A percentile compares a stretch with the other conserved stretches of the same genome.
These are phyloP conservation scores for Alternaria conjuncta DNA, from an alignment of 2,329 filamentous ascomycete species.

Conservation along the genomic window DNA sequence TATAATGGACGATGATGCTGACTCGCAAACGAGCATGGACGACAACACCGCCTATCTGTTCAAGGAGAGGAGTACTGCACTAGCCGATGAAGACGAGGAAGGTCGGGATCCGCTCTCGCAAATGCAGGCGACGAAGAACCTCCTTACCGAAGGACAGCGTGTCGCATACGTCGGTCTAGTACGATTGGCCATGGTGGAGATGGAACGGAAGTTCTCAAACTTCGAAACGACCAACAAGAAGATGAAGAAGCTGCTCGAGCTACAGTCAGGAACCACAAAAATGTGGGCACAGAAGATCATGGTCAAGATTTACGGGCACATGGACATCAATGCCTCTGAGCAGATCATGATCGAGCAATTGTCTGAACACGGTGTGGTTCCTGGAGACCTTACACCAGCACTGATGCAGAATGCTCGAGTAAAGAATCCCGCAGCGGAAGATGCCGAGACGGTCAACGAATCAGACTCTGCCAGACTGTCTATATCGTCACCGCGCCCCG, in stretches of 20 bases:
- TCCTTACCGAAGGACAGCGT: constrained; percentile 92
- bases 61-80: constrained; percentile 71
- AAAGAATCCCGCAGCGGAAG: constrained; percentile 83
- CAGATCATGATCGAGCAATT: constrained; percentile 99
- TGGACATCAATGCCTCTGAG: constrained; percentile 91
- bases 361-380: constrained; percentile 86
- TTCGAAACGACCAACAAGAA: constrained; percentile 68
- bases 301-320: constrained; percentile 90
- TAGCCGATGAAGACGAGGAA: constrained; percentile 75
- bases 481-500: constrained; percentile 41
- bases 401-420: constrained; percentile 93
- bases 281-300: constrained; percentile 99
- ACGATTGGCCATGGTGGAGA: constrained; percentile 77
- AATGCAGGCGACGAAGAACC: constrained; percentile 93
- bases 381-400: constrained; percentile 80
- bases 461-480: constrained; percentile 43
- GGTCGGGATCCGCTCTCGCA: constrained; percentile 81
- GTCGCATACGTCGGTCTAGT: constrained; percentile 95
- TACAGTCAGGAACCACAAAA: constrained; percentile 77
- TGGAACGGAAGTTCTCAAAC: constrained; percentile 72
- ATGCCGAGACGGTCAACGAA: constrained; percentile 26
- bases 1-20: constrained; percentile 91
- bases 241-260: constrained; percentile 73
- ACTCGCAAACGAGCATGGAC: constrained; percentile 94
- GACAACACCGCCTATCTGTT: constrained; percentile 97